Base-by-base conservation (phyloP, 2,329 filamentous ascomycete genomes). In the Apiospora malaysiana region DNA sequence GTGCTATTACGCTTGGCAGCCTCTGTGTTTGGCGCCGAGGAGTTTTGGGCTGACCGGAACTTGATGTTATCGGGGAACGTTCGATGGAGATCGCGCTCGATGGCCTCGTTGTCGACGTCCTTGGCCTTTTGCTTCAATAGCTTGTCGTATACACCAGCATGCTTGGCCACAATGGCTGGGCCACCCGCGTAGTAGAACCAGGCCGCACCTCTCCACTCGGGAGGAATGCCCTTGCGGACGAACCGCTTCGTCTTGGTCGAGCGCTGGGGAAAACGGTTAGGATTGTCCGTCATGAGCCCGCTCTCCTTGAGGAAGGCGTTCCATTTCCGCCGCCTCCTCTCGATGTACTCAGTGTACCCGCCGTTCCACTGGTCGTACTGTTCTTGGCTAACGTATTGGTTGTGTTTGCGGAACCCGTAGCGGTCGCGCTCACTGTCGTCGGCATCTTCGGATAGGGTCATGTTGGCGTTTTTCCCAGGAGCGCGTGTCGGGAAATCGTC, bases 171-270 rank as follows among this genome's bases (percentile, higher is more conserved):
- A 74, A 94, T 92, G 65, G 91, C 90, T 32, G 94, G 94, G 1
- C 95, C 95, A 25, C 94, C 94, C 14, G 94, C 94, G 79, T 98
- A 98, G 83, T 93, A 98, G 81, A 97, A 98, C 95, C 95, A 98
- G 65, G 95, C 95, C 7, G 93, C 92, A n/a, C 95, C 95, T 77
- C 95, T 90, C 90, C 94, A 97, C 74, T 97, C 94, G 0, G 95
- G 94, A 3, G 95, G 95, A 68, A 98, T 95, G 21, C 95, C 95
- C 81, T 98, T 98, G 68, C 95, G 91, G 67, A 97, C 89, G 79
- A 96, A 98, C 23, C 94, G 89, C 82, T 97, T 97, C 59, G 96
- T 90, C 81, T 97, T 97, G 65, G 91, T 89, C 68, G 91, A 93
- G 69, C 91, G 92, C 1, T 92, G 88, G 0, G 95, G 95, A 75